Conservation (phyloP, 2,329 filamentous ascomycete species). For the Chalaropsis thielavioides region DNA sequence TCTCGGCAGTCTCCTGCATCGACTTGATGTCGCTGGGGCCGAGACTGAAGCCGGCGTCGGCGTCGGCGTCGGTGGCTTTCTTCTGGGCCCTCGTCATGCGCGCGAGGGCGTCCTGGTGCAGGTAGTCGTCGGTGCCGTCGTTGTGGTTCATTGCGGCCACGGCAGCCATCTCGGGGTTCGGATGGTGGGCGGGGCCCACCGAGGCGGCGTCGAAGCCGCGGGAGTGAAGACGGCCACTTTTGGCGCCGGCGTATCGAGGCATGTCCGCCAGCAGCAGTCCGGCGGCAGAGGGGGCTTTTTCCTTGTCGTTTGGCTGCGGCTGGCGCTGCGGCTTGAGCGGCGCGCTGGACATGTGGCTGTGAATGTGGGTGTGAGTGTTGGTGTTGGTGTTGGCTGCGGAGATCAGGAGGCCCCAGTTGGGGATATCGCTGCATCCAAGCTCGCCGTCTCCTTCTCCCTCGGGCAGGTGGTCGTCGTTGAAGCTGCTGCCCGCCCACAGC, state of each 20-base stretch:
- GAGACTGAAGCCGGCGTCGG: constrained; percentile 38
- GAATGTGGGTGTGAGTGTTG: constrained; percentile 17
- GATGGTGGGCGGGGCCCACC: not conserved
- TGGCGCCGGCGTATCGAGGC: not conserved
- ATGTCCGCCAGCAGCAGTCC: not conserved
- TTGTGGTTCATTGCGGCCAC: constrained; percentile 24
- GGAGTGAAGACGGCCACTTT: not conserved
- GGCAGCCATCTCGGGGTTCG: not conserved
- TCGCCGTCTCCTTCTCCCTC: constrained; percentile 61
- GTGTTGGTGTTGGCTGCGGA: constrained; percentile 23
- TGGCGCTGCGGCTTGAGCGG: not conserved
- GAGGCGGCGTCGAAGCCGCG: not conserved
- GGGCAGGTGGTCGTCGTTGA: constrained; percentile 60
- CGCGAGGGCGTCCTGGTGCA: constrained; percentile 41
- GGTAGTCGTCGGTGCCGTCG: constrained; percentile 75
- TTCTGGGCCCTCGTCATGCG: constrained; percentile 23
- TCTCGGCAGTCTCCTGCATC: constrained; percentile 81
- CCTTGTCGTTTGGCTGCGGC: not conserved
- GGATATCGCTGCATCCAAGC: constrained; percentile 86
- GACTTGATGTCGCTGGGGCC: constrained; percentile 66
- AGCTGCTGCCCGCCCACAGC: constrained; percentile 86
- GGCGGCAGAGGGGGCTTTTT: not conserved
- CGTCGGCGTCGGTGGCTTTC: constrained; percentile 26
- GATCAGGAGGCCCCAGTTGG: constrained; percentile 55
- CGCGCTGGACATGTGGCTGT: too few species aligned